phyloP scores from a whole-genome alignment of 2,329 filamentous ascomycete species.

The Aplosporella prunicola region DNA sequence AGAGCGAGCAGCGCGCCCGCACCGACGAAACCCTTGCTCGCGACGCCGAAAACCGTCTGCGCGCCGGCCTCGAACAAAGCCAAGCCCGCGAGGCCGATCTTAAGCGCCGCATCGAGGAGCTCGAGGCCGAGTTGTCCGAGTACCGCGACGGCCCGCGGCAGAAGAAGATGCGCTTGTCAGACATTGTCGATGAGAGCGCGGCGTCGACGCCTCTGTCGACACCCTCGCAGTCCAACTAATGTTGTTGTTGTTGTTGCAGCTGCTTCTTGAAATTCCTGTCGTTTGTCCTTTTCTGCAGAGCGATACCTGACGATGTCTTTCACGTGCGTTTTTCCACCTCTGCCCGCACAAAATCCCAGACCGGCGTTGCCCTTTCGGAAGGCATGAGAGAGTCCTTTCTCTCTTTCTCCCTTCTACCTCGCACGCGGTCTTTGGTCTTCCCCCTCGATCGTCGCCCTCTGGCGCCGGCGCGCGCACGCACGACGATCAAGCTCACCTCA shows the following conservation, averaged over 20 bases:
- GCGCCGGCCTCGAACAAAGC: constrained; percentile 59
- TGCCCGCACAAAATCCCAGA: too few species aligned
- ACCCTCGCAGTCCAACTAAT: constrained; percentile 11
- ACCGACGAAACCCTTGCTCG: constrained; percentile 51
- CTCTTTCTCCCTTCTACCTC: too few species aligned
- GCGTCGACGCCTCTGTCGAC: constrained; percentile 24
- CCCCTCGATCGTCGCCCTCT: too few species aligned
- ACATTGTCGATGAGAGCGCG: constrained; percentile 40
- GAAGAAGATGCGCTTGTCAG: constrained; percentile 49
- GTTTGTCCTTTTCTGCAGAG: constrained; percentile 4
- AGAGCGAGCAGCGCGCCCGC: constrained; percentile 60
- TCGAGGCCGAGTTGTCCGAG: constrained; percentile 22
- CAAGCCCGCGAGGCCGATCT: constrained; percentile 71
- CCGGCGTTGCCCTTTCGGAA: too few species aligned
- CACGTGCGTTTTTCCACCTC: constrained; percentile 3
- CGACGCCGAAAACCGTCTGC: constrained; percentile 46
- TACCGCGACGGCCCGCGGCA: constrained; percentile 36
- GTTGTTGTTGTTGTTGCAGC: too few species aligned
- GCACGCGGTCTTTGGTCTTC: too few species aligned
- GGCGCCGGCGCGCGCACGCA: too few species aligned
- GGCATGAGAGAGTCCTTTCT: too few species aligned
- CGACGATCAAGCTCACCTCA: too few species aligned
- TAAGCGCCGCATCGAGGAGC: constrained; percentile 70
- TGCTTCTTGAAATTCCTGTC: too few species aligned
- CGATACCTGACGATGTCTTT: constrained; percentile 9